Conservation (phyloP, 306 rosid genomes). For the Arachis hypogaea region DNA sequence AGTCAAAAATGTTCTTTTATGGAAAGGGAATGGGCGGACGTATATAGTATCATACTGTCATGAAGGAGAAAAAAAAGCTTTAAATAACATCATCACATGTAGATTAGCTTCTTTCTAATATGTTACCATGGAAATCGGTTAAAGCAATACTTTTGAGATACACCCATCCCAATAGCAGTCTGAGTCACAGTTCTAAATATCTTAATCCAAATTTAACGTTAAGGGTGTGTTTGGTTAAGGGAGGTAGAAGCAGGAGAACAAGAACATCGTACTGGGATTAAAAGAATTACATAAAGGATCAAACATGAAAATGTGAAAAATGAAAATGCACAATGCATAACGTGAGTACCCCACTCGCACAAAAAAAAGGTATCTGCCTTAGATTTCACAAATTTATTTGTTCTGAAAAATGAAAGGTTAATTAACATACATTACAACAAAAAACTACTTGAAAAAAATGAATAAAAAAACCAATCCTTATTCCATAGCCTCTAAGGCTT, state of each 20-base stretch:
- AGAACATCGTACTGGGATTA: neutral
- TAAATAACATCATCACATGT: slow-evolving; percentile 4
- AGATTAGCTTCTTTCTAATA: neutral
- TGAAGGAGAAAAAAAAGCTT: neutral
- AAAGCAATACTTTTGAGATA: neutral
- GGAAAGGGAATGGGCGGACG: neutral
- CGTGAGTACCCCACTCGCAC: slow-evolving; percentile 2
- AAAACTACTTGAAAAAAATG: slow-evolving; percentile 1
- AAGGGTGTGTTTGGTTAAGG: no score
- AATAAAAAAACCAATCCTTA: slow-evolving; percentile 9
- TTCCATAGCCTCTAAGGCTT: neutral
- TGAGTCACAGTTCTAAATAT: neutral
- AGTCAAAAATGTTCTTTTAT: slow-evolving; percentile 13
- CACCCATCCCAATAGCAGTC: slow-evolving; percentile 3
- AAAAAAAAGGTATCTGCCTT: neutral
- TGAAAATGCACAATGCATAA: neutral
- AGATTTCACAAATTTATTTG: neutral
- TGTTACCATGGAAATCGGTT: neutral
- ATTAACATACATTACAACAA: neutral
- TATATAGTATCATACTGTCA: neutral
- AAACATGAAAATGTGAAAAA: neutral
- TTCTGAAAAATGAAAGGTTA: neutral
- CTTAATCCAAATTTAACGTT: neutral
- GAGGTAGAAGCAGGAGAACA: no score
- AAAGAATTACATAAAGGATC: neutral